Base-by-base conservation (phyloP, 2,329 filamentous ascomycete species). In the Calonectria montana region DNA sequence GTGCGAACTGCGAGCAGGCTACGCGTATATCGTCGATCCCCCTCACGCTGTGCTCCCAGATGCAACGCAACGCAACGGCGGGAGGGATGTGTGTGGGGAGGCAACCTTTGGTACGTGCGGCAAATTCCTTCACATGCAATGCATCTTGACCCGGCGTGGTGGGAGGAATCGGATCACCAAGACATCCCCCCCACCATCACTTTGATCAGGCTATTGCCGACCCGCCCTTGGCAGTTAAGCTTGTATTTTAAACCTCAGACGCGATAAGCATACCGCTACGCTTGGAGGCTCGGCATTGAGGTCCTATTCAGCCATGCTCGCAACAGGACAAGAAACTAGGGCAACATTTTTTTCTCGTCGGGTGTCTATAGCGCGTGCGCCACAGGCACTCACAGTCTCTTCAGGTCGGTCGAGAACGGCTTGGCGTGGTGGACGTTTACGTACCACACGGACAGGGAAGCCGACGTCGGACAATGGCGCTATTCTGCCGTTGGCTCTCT, bases 191-290 rank as follows among this genome's bases (percentile, higher is more conserved):
- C 31, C 53, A 39, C 53, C 53, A 39, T 23, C n/a, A 39, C 12
- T 16, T 39, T 39, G 35, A 25, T 39, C 31, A 39, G 10, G 29
- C 35, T 59, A 37, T 39, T 59, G 53, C 4, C 35, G 35, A 59
- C 53, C 53, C 53, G 53, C 53, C 25, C 53, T 59, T 59, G 53
- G 53, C 53, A 59, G 53, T 59, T 39, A 59, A 59, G 53, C 53
- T 59, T 59, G 53, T 59, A 59, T 59, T 59, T 59, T 39, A 59
- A 23, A 39, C 15, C 29, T 18, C 53, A 59, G 53, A 59, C 53
- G 53, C 53, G 53, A 59, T 59, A 59, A 59, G 53, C 53, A 59
- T 59, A 25, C 53, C 31, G 21, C 53, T 59, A 23, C 53, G 35
- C 53, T 37, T 25, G n/a, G 29, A 9, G 21, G 53, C 53, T 31